Conservation (phyloP, 257 asterid species). For the Apocynum venetum region DNA sequence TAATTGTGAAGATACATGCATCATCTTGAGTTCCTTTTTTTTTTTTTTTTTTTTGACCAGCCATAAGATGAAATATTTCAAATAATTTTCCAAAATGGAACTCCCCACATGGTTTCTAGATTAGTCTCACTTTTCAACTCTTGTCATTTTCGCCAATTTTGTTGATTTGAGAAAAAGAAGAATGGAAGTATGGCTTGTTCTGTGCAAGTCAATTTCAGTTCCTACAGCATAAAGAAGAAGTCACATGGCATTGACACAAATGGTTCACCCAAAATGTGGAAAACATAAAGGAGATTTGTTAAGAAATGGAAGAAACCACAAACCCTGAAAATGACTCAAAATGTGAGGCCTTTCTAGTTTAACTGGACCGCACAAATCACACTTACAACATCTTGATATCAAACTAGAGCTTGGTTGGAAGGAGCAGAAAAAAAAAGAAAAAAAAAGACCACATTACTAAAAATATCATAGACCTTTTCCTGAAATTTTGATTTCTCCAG, state of each 20-base stretch:
- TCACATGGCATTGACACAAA: conserved; percentile 9
- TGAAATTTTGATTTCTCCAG: no score
- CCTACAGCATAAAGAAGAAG: neutral
- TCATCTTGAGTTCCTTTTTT: no score
- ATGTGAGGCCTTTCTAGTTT: neutral
- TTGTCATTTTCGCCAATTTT: neutral
- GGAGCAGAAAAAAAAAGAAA: no score
- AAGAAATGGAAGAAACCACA: conserved; percentile 8
- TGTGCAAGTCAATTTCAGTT: conserved; percentile 1
- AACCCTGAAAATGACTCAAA: neutral
- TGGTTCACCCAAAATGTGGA: conserved; percentile 6
- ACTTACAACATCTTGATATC: neutral
- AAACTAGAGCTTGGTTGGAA: no score
- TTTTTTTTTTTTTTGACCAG: neutral
- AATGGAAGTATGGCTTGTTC: neutral
- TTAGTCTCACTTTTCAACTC: neutral
- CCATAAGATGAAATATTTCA: neutral
- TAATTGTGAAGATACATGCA: no score
- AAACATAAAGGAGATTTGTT: neutral
- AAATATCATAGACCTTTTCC: no score
- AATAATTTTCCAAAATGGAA: neutral
- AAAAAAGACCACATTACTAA: no score
- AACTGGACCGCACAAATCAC: neutral
- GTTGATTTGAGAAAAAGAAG: neutral
- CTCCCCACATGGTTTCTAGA: conserved; percentile 3